Conservation (phyloP, 1,284 basidiomycete genomes). For the Fomitopsis pinicola region DNA sequence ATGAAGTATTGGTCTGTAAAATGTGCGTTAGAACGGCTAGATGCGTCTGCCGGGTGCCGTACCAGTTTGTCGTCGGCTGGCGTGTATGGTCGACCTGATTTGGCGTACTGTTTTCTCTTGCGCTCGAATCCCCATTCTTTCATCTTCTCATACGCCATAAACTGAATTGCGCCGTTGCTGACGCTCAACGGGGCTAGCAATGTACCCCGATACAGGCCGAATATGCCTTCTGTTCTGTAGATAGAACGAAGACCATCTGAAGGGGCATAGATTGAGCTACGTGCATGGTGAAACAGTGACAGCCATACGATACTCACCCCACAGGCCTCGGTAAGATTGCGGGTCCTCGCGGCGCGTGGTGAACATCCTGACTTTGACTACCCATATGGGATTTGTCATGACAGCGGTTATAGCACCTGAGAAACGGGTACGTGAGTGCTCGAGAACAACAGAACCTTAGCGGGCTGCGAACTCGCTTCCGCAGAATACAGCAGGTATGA, state of each 20-base stretch:
- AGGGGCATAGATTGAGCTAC: background rate
- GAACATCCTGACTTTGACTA: slow-evolving; percentile 97
- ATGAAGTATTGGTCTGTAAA: slow-evolving; percentile 82
- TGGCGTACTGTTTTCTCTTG: slow-evolving; percentile 58
- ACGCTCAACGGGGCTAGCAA: slow-evolving; percentile 90
- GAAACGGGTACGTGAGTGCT: slow-evolving; percentile 10
- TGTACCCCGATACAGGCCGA: slow-evolving; percentile 87
- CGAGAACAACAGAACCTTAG: slow-evolving; percentile 4
- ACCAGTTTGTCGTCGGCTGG: slow-evolving; percentile 82
- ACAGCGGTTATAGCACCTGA: slow-evolving; percentile 89
- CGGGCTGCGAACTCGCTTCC: slow-evolving; percentile 79
- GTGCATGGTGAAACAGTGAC: slow-evolving; percentile 2
- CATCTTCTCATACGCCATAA: slow-evolving; percentile 95
- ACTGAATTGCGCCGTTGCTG: slow-evolving; percentile 94
- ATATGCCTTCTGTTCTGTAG: slow-evolving; percentile 68
- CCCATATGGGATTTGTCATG: slow-evolving; percentile 98
- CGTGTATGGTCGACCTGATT: slow-evolving; percentile 61
- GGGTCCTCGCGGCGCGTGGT: slow-evolving; percentile 70
- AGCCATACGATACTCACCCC: slow-evolving; percentile 46
- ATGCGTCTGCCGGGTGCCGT: slow-evolving; percentile 25
- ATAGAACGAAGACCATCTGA: slow-evolving; percentile 78
- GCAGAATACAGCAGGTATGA: slow-evolving; percentile 90
- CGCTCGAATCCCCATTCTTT: slow-evolving; percentile 85
- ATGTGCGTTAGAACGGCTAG: background rate
- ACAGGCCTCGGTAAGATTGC: slow-evolving; percentile 72